Conservation (phyloP, 2,329 filamentous ascomycete genomes). For the Colletotrichum cuscutae region DNA sequence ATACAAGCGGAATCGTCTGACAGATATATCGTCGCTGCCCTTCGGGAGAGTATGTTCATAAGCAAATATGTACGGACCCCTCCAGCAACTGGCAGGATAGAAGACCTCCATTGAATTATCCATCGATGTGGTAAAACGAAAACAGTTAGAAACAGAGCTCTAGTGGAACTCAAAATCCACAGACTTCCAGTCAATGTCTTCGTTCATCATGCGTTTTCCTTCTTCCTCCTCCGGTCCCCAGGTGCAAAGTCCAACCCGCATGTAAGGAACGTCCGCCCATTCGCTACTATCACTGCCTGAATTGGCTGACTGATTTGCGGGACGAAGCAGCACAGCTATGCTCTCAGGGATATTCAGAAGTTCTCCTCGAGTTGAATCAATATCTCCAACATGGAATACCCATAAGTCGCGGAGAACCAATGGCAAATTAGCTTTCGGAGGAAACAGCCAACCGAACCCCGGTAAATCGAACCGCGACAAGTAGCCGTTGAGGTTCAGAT, state of each 20-base stretch:
- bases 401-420: not conserved
- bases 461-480: not conserved
- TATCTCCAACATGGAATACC: not conserved
- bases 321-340: not conserved
- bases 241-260: not conserved
- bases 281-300: not conserved
- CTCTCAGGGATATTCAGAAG: not conserved
- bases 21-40: too few species aligned
- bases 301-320: not conserved
- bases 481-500: not conserved
- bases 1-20: too few species aligned
- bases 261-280: not conserved
- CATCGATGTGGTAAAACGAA: not conserved
- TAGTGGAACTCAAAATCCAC: not conserved
- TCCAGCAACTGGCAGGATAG: too few species aligned
- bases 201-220: not conserved
- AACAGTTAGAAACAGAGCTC: not conserved
- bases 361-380: not conserved
- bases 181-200: not conserved
- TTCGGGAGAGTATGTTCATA: too few species aligned
- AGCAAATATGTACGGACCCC: too few species aligned
- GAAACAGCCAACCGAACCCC: not conserved
- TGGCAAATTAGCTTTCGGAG: not conserved
- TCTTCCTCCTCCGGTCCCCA: not conserved
- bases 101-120: not conserved